phyloP scores from a whole-genome alignment of 129 eudicot species.

The Scalesia atractyloides region DNA sequence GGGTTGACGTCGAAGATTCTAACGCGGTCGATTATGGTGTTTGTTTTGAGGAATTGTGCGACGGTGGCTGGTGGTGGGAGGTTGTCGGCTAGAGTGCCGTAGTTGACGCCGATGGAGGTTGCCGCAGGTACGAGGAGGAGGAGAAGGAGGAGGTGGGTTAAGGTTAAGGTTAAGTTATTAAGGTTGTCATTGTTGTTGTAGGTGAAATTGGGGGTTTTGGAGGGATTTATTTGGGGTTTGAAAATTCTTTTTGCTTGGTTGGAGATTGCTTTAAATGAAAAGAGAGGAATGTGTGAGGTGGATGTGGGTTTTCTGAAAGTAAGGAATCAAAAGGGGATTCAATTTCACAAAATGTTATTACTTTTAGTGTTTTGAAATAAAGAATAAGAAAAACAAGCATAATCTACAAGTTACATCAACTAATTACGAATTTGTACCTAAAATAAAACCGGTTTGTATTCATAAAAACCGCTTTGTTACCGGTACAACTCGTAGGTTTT shows the following conservation, averaged over 20 bases:
- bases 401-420: not conserved
- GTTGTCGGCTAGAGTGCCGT: constrained; percentile 41
- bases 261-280: constrained; percentile 15
- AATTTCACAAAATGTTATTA: not conserved
- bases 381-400: not conserved
- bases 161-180: constrained; percentile 13
- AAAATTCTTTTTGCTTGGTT: not conserved
- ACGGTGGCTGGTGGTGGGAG: constrained; percentile 49
- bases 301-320: constrained; percentile 13
- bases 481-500: too few species aligned
- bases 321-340: constrained; percentile 24
- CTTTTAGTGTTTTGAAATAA: not conserved
- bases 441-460: too few species aligned
- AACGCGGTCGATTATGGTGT: constrained; percentile 48
- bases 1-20: constrained; percentile 69
- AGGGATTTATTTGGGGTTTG: constrained; percentile 2
- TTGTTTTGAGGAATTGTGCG: constrained; percentile 32
- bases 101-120: constrained; percentile 38
- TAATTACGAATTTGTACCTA: too few species aligned
- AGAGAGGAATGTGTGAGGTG: constrained; percentile 31
- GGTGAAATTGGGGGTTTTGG: constrained; percentile 3
- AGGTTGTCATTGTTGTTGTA: constrained; percentile 21
- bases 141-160: constrained; percentile 24
- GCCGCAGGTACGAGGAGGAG: constrained; percentile 29
- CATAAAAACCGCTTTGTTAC: too few species aligned